phyloP scores from a whole-genome alignment of 192 early-diverging fungal species.

The Chytriomyces confervae region DNA sequence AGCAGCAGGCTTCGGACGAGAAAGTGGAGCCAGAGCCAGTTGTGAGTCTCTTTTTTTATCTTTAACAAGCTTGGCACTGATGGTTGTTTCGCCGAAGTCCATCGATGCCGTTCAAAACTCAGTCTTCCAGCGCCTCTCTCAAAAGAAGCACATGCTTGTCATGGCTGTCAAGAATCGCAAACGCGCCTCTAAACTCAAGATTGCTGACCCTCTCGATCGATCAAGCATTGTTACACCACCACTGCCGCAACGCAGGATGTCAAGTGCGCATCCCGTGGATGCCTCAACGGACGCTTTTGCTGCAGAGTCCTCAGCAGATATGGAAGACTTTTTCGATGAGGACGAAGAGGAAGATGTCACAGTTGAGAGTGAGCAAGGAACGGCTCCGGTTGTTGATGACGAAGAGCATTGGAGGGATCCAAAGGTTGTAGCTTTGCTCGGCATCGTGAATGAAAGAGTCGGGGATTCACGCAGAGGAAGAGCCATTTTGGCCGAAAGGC shows the following conservation, averaged over 20 bases:
- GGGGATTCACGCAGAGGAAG: neutral
- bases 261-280: too few relatives aligned
- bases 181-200: neutral
- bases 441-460: neutral
- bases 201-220: neutral
- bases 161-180: constrained; percentile 5
- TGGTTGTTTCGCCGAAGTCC: neutral
- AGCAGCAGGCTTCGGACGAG: too few relatives aligned
- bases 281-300: neutral
- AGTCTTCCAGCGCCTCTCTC: constrained; percentile 12
- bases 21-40: too few relatives aligned
- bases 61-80: too few relatives aligned
- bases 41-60: too few relatives aligned
- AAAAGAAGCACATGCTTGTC: constrained; percentile 22
- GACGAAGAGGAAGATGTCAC: neutral
- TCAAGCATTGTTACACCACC: too few relatives aligned
- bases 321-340: neutral
- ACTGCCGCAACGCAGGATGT: too few relatives aligned
- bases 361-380: neutral
- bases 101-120: constrained; percentile 14
- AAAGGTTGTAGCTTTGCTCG: neutral
- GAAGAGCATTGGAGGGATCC: neutral
- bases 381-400: neutral
- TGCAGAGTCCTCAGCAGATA: neutral
- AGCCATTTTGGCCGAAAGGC: neutral